These are phyloP conservation scores for Citrullus mucosospermus DNA, from an alignment of 306 rosid species.

Conservation along the genomic window DNA sequence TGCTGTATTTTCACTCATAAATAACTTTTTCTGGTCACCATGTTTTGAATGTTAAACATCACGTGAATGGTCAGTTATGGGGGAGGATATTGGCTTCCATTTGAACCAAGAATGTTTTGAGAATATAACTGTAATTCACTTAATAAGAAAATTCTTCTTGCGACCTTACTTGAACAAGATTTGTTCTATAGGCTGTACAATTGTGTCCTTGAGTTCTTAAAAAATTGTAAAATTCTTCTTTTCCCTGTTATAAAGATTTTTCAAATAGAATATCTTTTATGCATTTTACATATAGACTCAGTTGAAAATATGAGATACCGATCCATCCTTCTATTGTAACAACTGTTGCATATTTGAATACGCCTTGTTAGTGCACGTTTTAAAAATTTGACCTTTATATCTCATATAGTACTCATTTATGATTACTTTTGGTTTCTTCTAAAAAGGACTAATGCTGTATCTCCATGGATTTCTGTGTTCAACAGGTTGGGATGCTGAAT, in stretches of 20 bases:
- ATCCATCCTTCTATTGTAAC: neutral
- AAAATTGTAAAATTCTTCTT: neutral
- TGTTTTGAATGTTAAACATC: neutral
- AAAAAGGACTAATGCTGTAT: neutral
- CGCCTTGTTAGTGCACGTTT: neutral
- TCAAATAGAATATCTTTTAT: neutral
- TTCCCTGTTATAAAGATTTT: neutral
- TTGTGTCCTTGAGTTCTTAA: too few species aligned
- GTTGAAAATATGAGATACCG: neutral
- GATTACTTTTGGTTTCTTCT: neutral
- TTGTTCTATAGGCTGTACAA: too few species aligned
- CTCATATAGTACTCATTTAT: neutral
- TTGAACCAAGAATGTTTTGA: neutral
- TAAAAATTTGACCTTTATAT: neutral
- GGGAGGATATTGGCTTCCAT: neutral
- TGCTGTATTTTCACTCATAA: neutral
- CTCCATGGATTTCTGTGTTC: constrained; percentile 7
- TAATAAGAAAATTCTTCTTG: neutral
- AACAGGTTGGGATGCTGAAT: constrained; percentile 96
- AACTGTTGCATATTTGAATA: neutral
- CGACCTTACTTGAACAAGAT: too few species aligned
- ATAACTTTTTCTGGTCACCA: neutral
- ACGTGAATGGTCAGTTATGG: neutral
- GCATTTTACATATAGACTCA: neutral
- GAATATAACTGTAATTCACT: neutral